These are phyloP conservation scores for Triglochin maritima DNA, from an alignment of 106 monocot species.

Conservation along the genomic window DNA sequence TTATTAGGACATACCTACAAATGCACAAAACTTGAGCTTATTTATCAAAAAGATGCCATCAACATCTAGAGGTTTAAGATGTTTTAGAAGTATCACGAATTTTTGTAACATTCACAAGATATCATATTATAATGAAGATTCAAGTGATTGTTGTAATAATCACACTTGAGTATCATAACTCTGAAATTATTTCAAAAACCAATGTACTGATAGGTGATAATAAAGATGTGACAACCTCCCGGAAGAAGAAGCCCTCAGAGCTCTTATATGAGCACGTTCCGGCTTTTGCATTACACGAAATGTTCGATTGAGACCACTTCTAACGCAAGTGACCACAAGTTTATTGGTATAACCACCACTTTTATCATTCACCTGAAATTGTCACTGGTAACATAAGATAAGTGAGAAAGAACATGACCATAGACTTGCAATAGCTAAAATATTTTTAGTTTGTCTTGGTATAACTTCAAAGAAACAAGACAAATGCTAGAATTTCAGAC, in stretches of 20 bases:
- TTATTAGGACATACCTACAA: conserved; percentile 91
- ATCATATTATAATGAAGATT: too few species aligned
- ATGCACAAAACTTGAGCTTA: conserved; percentile 2
- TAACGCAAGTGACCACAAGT: conserved; percentile 86
- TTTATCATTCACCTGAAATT: conserved; percentile 82
- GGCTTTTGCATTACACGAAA: conserved; percentile 92
- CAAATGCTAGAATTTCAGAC: too few species aligned
- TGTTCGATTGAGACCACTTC: conserved; percentile 94
- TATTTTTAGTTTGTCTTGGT: too few species aligned
- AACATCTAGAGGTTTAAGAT: too few species aligned
- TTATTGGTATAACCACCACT: conserved; percentile 73
- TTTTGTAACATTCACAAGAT: too few species aligned
- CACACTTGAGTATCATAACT: too few species aligned
- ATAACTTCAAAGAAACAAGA: too few species aligned
- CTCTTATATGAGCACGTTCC: conserved; percentile 93
- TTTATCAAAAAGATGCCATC: neutral
- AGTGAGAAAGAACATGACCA: neutral
- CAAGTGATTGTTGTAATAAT: too few species aligned
- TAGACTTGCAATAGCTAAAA: too few species aligned
- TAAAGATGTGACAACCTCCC: conserved; percentile 50
- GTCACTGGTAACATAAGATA: conserved; percentile 12
- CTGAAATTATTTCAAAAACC: too few species aligned
- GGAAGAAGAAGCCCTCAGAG: conserved; percentile 90
- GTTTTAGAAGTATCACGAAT: too few species aligned
- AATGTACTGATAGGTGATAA: neutral